A percentile compares a stretch with the other conserved stretches of the same genome.
Evolutionary conservation across 768 basidiomycete species (phyloP).

Genomic region (Hericium rajendrae): DNA sequence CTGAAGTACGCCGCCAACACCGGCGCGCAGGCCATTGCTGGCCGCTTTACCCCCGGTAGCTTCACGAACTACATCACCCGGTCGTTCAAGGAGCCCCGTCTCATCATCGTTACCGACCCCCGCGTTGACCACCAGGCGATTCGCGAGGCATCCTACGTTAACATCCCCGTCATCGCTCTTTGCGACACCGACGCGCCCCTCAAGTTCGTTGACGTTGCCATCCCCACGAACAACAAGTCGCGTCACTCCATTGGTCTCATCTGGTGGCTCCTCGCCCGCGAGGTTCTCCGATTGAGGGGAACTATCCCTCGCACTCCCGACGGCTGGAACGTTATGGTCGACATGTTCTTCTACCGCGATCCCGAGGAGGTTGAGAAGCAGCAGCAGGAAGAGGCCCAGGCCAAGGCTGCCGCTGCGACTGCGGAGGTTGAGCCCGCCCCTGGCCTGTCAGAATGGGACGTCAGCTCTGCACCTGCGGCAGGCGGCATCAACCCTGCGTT

Average conservation of each 20-base stretch:
- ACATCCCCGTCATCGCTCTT: constrained; percentile 99
- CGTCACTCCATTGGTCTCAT: constrained; percentile 94
- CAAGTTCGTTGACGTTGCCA: constrained; percentile 95
- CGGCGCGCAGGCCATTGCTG: constrained; percentile 97
- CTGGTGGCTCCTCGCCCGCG: constrained; percentile 96
- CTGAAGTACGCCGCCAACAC: constrained; percentile 98
- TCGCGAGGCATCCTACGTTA: constrained; percentile 99
- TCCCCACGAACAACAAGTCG: constrained; percentile 99
- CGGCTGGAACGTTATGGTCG: constrained; percentile 98
- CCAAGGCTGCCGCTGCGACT: constrained; percentile 58
- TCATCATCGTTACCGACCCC: constrained; percentile 97
- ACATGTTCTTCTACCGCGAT: constrained; percentile 99
- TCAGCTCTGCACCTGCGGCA: constrained; percentile 52
- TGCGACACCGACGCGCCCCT: constrained; percentile 98
- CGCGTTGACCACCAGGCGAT: constrained; percentile 99
- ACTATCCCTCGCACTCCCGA: constrained; percentile 86
- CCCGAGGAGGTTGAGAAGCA: constrained; percentile 99
- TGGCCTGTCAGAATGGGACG: constrained; percentile 64
- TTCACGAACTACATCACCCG: constrained; percentile 99
- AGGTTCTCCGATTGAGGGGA: constrained; percentile 92
- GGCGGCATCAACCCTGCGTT: constrained; percentile 74
- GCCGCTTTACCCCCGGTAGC: constrained; percentile 97
- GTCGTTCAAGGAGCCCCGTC: constrained; percentile 99
- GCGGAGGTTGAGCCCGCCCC: constrained; percentile 43
- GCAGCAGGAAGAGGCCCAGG: constrained; percentile 86